Evolutionary conservation across 129 eudicot genomes (phyloP).

Genomic region (Lactuca saligna): DNA sequence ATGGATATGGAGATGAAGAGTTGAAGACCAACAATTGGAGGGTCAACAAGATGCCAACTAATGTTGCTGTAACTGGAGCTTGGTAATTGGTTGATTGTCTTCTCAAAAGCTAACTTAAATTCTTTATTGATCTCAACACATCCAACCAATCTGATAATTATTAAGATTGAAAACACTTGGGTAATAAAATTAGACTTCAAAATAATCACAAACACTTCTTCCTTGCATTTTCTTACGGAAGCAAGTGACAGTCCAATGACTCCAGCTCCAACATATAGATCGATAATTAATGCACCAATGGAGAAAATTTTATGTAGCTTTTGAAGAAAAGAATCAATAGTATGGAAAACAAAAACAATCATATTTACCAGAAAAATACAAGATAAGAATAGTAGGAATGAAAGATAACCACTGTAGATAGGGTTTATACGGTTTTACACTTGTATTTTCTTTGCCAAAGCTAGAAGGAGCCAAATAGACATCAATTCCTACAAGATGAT

Average conservation of each 20-base stretch:
- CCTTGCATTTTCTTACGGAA: slow-evolving; percentile 82
- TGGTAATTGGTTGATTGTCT: slow-evolving; percentile 82
- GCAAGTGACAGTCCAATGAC: slow-evolving; percentile 89
- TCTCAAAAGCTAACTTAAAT: slow-evolving; percentile 80
- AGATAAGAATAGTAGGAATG: no score
- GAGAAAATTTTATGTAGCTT: slow-evolving; percentile 87
- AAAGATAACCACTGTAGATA: no score
- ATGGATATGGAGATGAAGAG: slow-evolving; percentile 17
- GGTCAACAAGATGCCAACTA: slow-evolving; percentile 96
- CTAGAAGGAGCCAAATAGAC: no score
- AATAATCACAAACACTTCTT: slow-evolving; percentile 19
- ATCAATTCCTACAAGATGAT: slow-evolving; percentile 21
- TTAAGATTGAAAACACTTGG: neutral
- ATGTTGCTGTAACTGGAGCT: slow-evolving; percentile 56
- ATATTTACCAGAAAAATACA: no score
- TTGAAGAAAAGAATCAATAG: slow-evolving; percentile 82
- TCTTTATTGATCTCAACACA: slow-evolving; percentile 95
- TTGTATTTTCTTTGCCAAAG: no score
- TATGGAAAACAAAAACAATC: slow-evolving; percentile 38
- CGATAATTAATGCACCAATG: slow-evolving; percentile 79
- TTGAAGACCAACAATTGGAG: slow-evolving; percentile 58
- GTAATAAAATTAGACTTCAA: slow-evolving; percentile 7
- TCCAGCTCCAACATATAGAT: slow-evolving; percentile 97
- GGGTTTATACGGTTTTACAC: no score
- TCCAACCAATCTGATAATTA: slow-evolving; percentile 63